phyloP scores from a whole-genome alignment of 345 rosid genomes.

The Raphanus raphanistrum region DNA sequence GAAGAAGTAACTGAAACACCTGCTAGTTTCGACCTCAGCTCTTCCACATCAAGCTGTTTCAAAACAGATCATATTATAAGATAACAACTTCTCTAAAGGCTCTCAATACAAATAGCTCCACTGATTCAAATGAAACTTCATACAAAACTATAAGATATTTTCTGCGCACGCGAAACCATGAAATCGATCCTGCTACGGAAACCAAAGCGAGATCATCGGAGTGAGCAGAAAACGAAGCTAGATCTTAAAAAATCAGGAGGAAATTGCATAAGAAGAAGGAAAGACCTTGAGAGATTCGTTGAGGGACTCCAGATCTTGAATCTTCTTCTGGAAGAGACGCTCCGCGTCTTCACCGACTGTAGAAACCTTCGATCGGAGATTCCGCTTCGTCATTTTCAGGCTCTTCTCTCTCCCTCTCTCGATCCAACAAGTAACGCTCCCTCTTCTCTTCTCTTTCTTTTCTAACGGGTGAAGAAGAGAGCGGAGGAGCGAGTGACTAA shows the following conservation, averaged over 20 bases:
- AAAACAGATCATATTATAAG: background rate
- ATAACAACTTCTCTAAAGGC: too few species aligned
- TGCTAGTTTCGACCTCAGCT: constrained; percentile 50
- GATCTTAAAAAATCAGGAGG: constrained; percentile 1
- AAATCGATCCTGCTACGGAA: background rate
- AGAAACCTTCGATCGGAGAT: background rate
- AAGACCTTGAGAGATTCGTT: constrained; percentile 51
- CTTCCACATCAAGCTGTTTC: constrained; percentile 66
- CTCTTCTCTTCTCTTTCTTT: background rate
- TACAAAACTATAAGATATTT: background rate
- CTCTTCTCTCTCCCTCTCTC: background rate
- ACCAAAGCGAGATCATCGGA: background rate
- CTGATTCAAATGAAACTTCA: background rate
- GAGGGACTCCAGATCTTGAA: constrained; percentile 60
- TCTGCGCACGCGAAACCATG: background rate
- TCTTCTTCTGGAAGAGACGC: constrained; percentile 47
- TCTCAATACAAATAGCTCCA: background rate
- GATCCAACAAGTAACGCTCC: background rate
- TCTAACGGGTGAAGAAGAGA: too few species aligned
- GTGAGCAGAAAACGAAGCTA: background rate
- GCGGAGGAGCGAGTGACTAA: too few species aligned
- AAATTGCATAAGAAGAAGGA: background rate
- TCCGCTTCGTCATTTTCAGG: background rate
- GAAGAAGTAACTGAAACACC: constrained; percentile 48
- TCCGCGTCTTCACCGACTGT: constrained; percentile 27